Evolutionary conservation across 108 stramenopile species (phyloP).

Genomic region (Skeletonema marinoi): DNA sequence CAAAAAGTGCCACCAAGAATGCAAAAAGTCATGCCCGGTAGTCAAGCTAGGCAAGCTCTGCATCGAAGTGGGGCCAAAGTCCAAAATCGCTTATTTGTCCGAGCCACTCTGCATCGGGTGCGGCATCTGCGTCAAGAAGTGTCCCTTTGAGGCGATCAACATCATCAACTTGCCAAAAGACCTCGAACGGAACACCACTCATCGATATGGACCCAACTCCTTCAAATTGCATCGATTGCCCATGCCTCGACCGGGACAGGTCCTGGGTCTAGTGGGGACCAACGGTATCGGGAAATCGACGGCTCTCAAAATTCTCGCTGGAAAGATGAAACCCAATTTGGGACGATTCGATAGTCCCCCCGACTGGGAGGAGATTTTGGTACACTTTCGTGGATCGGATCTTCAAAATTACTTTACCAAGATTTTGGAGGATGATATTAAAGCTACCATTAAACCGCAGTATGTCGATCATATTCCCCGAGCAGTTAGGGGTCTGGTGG

Average conservation of each 20-base stretch:
- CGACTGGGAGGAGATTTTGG: conserved; percentile 98
- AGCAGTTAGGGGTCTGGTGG: conserved; percentile 87
- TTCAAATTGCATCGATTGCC: conserved; percentile 99
- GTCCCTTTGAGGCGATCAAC: conserved; percentile 97
- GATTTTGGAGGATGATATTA: conserved; percentile 96
- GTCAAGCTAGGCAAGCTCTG: conserved; percentile 96
- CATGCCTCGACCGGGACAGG: conserved; percentile 97
- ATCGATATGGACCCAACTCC: conserved; percentile 98
- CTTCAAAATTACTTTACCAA: conserved; percentile 99
- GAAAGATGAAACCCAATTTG: conserved; percentile 98
- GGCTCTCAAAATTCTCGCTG: conserved; percentile 96
- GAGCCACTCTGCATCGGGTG: conserved; percentile 95
- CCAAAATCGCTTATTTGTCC: conserved; percentile 90
- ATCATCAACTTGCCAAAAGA: conserved; percentile 99
- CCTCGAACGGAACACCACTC: conserved; percentile 93
- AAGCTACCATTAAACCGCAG: conserved; percentile 99
- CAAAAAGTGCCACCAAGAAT: conserved; percentile 96
- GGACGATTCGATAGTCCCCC: conserved; percentile 93
- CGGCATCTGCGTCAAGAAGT: conserved; percentile 98
- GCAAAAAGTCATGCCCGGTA: conserved; percentile 95
- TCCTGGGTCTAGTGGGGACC: conserved; percentile 97
- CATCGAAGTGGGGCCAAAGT: conserved; percentile 92
- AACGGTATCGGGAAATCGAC: conserved; percentile 99
- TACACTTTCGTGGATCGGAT: conserved; percentile 97
- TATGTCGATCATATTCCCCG: conserved; percentile 99